Base-by-base conservation (phyloP, 306 rosid species). In the Luffa aegyptiaca region DNA sequence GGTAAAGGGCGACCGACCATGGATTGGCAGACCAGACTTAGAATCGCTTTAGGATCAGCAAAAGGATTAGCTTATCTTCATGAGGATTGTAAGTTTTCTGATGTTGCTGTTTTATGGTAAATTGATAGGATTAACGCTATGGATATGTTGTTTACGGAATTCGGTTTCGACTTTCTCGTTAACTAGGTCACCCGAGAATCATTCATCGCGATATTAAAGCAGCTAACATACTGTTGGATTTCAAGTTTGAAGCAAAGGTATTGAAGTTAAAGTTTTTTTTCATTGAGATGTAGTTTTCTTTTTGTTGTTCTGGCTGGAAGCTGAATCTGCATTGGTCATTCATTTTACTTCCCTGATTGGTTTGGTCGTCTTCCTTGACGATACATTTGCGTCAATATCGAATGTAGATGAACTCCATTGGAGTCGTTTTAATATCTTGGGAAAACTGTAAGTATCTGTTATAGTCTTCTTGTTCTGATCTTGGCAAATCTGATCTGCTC, bases 31-130 rank as follows among this genome's bases (percentile, higher is more conserved):
- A 89, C 90, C 63, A 92, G 98, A 83, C 79, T 95, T 14, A 78
- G 81, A 77, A 86, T 91, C 80, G 98, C 98, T 37, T 81, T 95
- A 80, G 98, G 98, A 82, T 84, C 98, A 78, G 97, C 98, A 1
- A 95, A 92, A 87, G 98, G 98, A 86, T 75, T 95, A 35, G 93
- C 98, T 1, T 95, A 95, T 87, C 97, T 95, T 81, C 98, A 95
- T 10, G 98, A 95, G 88, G 98, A 95, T 86, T 95, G 98, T 95
- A 83, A 83, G 98, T 61, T 82, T 4, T 64, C 62, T 80, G 57
- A 26, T 58, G 70, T 77, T 10, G 13, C 31, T 78, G 68, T 17
- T 65, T 17, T 48, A 5, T 36, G 20, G 56, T 31, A 46, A 45
- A 2, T 79, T 79, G 37, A 55, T 65, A 20, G 31, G 39, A 39